Base-by-base conservation (phyloP, 2,329 filamentous ascomycete species). In the Diplodia seriata region DNA sequence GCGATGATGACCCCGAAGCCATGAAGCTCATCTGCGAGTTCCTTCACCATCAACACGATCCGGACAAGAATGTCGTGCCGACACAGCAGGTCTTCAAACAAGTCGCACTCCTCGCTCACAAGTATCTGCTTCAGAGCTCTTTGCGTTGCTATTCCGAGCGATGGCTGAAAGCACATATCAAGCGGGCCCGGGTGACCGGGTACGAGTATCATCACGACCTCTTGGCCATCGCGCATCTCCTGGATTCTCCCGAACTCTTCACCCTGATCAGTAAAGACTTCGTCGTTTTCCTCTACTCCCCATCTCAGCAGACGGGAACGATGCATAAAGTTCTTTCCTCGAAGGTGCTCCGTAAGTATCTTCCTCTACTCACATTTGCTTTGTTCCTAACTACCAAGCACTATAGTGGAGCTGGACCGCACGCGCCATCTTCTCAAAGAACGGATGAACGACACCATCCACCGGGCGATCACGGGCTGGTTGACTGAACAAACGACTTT, bases 11-110 rank as follows among this genome's bases (percentile, higher is more conserved):
- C 36, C 29, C 40, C 6, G 14, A 33, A 31, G 59, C 40, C 29
- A 64, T 64, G 43, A 36, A 38, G 20, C 18, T 64, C 9, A 29
- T 64, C 12, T 64, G 59, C 29, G 43, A 18, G 8, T 11, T 64
- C 14, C 23, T 64, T 29, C 59, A 64, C 59, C 59, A 53, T 47
- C 33, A 8, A 5, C 18, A 26, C 43, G 36, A 47, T 12, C 11
- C 38, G 7, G 14, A 57, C 15, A 14, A 57, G 3, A 36, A 6
- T 15, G 40, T 3, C 18, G 18, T 43, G 5, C 31, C 6, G 31
- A 9, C 7, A 4, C 26, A 26, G 26, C 2, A 26, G 26, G 26
- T 26, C 26, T 26, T 26, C 26, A 26, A 4, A 26, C 0, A 26
- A 26, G 26, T 43, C 40, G 15, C 40, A 43, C 40, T 15, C 18